Evolutionary conservation across 352 stramenopile genomes (phyloP), one percentile per base, ranked within the genome.

Genomic region (Halophytophthora polymorphica): DNA sequence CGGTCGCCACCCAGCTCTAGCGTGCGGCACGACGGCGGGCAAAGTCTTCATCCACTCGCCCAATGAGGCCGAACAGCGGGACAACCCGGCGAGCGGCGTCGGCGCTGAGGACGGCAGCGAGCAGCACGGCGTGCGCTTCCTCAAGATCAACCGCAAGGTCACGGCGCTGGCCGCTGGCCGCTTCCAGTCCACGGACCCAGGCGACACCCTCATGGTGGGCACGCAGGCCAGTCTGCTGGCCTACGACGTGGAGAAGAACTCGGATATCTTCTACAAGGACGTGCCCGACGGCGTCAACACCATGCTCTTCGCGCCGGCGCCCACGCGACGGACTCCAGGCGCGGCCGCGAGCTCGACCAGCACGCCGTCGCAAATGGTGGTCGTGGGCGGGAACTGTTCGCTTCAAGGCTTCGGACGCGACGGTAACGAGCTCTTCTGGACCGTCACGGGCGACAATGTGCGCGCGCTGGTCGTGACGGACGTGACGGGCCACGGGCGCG

Each of bases 181-280:
- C 42, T 90, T 94, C 19, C 66, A 79, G 10, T 58, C 66, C 6
- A 19, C 62, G 1, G 81, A 93, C 43, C 50, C 53, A 2, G 69
- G 69, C 12, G 90, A 97, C 57, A 88, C 76, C 31, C 77, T 98
- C 19, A 68, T 97, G 18, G 83, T 97, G 19, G 89, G 90, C 36
- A 96, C 87, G 15, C 69, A 95, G 49, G 88, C 81, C 34, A 98
- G 86, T 71, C 52, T 98, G 18, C 61, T 97, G 15, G 88, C 84
- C 5, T 97, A 97, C 69, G 88, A 97, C 53, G 83, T 97, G 10
- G 86, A 97, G 54, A 92, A 94, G 39, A 98, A 98, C 66, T 87
- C 82, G 41, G 91, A 98, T 45, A 89, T 95, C 17, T 98, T 97
- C 67, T 98, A 93, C 71, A 94, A 95, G 52, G 82, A 95, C 53